Base-by-base conservation (phyloP, 2,329 filamentous ascomycete species). In the Nothophoma quercina region DNA sequence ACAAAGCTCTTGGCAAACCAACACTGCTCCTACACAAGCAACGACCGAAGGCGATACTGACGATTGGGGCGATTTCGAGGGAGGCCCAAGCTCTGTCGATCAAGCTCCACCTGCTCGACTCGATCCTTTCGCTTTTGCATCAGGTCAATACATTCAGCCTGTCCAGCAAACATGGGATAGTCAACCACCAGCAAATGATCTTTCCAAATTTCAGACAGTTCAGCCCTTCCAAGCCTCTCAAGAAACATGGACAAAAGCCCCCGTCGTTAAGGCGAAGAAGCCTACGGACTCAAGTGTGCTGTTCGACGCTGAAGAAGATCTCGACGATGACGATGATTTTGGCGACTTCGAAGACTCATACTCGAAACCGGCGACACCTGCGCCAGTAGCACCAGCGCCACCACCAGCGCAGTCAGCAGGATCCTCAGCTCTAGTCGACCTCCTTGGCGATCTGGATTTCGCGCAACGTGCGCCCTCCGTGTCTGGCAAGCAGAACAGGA, bases 11-110 rank as follows among this genome's bases (percentile, higher is more conserved):
- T 45, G 51, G 5, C 26, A 26, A 4, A 29, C 45, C 23, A 35
- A 15, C 6, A 41, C 15, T 18, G 23, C 15, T 10, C 25, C 39
- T 8, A 40, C 12, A 21, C 41, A 55, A 39, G 23, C 51, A 22
- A 5, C 46, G 0, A 26, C 42, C 5, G 42, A 28, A 12, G 69
- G 68, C 29, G 68, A 72, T 7, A 64, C 65, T 18, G 74, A 76
- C 52, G 74, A 76, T 22, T 76, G 72, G 72, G 74, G 74, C n/a
- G 74, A 76, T 32, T 76, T 76, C 41, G 73, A 75, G 51, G 72
- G 67, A 35, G 66, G 59, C 3, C 39, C 68, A 12, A 56, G 64
- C 7, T 33, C 56, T 12, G 40, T 54, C 7, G 53, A 62, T 23
- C 51, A 62, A 15, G 53, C 51, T 21, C 23, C 45, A 23, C 19